Evolutionary conservation across 306 rosid genomes (phyloP).

Genomic region (Luffa acutangula): DNA sequence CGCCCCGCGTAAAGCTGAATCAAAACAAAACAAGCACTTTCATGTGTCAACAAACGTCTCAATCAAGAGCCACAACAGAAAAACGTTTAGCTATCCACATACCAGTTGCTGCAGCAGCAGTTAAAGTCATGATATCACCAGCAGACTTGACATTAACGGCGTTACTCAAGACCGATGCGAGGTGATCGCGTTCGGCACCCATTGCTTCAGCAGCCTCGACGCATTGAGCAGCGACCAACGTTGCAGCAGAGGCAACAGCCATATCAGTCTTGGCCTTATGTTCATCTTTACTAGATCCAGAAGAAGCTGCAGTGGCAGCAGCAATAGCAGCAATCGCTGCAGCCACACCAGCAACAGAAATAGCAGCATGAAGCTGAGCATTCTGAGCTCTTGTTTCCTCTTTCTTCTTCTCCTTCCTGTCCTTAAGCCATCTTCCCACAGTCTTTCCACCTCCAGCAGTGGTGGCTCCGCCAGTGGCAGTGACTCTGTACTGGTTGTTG

Average conservation of each 20-base stretch:
- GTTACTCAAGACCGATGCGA: slow-evolving; percentile 60
- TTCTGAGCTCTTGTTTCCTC: slow-evolving; percentile 84
- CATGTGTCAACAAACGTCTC: neutral
- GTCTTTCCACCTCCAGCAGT: slow-evolving; percentile 53
- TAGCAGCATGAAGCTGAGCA: slow-evolving; percentile 86
- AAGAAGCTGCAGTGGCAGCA: slow-evolving; percentile 69
- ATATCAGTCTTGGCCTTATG: slow-evolving; percentile 64
- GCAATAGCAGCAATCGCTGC: slow-evolving; percentile 80
- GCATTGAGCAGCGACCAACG: slow-evolving; percentile 86
- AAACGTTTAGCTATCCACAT: neutral
- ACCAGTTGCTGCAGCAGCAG: slow-evolving; percentile 80
- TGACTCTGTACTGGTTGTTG: slow-evolving; percentile 26
- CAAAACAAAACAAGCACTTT: neutral
- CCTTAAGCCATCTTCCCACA: slow-evolving; percentile 91
- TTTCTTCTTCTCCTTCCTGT: slow-evolving; percentile 85
- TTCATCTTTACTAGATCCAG: slow-evolving; percentile 57
- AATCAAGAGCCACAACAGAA: neutral
- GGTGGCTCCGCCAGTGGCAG: slow-evolving; percentile 18
- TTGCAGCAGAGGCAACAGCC: slow-evolving; percentile 95
- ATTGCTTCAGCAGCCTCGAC: slow-evolving; percentile 86
- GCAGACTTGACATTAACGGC: slow-evolving; percentile 89
- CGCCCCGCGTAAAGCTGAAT: slow-evolving; percentile 86
- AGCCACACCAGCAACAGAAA: slow-evolving; percentile 90
- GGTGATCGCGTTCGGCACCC: slow-evolving; percentile 89
- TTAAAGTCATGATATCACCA: slow-evolving; percentile 75